phyloP scores from a whole-genome alignment of 2,329 filamentous ascomycete species.

The Epichloe gansuensis region DNA sequence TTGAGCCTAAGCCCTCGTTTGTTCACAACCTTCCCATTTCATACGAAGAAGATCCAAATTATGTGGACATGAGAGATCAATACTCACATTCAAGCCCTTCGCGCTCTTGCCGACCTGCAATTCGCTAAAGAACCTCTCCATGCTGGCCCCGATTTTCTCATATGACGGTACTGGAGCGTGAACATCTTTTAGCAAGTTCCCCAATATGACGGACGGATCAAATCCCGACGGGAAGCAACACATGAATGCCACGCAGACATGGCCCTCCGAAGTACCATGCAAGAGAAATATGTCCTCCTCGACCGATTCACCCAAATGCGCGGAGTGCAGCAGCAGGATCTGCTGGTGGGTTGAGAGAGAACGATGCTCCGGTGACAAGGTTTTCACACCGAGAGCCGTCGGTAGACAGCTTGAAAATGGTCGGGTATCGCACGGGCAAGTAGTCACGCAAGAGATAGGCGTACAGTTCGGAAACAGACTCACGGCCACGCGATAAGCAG shows the following conservation, averaged over 20 bases:
- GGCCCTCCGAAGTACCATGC: conserved; percentile 26
- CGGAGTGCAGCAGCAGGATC: conserved; percentile 24
- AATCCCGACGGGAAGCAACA: conserved; percentile 42
- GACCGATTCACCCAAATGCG: conserved; percentile 35
- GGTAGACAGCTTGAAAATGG: conserved; percentile 28
- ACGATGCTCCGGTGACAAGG: conserved; percentile 20
- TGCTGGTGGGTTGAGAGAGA: conserved; percentile 16
- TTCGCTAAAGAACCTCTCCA: conserved; percentile 40
- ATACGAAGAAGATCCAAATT: background rate
- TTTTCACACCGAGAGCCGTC: conserved; percentile 26
- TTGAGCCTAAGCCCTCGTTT: background rate
- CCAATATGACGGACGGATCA: conserved; percentile 36
- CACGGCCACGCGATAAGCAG: conserved; percentile 24
- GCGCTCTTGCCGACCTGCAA: conserved; percentile 34
- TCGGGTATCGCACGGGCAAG: conserved; percentile 35
- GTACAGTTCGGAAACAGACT: conserved; percentile 36
- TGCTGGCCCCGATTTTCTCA: conserved; percentile 39
- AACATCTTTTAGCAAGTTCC: conserved; percentile 33
- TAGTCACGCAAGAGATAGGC: conserved; percentile 32
- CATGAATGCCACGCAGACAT: conserved; percentile 33
- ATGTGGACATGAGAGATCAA: background rate
- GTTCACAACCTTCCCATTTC: background rate
- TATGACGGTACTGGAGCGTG: conserved; percentile 41
- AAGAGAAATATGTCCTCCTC: conserved; percentile 44
- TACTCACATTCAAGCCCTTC: conserved; percentile 35